Evolutionary conservation across 257 asterid genomes (phyloP).

Genomic region (Fraxinus excelsior): DNA sequence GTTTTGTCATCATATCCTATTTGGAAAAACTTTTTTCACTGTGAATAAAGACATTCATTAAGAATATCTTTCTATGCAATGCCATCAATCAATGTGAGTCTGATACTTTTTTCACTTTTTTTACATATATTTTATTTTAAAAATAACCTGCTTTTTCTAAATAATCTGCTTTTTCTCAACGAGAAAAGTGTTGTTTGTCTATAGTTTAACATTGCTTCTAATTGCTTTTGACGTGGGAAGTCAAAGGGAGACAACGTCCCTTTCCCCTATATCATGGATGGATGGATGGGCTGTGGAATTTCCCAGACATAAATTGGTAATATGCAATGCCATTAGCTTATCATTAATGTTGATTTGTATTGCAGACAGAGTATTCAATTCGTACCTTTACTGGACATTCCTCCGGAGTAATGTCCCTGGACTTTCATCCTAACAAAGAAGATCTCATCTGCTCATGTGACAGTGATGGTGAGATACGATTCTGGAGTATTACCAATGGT

Average conservation of each 20-base stretch:
- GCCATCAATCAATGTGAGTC: background rate
- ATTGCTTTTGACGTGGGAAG: background rate
- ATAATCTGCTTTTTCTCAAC: background rate
- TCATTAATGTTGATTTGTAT: conserved; percentile 15
- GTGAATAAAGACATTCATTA: background rate
- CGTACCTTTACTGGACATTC: conserved; percentile 92
- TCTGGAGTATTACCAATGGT: conserved; percentile 82
- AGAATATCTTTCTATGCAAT: background rate
- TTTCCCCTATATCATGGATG: background rate
- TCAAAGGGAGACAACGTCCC: background rate
- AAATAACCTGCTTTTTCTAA: background rate
- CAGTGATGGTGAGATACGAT: conserved; percentile 91
- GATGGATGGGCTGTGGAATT: background rate
- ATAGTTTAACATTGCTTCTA: background rate
- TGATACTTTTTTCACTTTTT: background rate
- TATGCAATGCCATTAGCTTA: background rate
- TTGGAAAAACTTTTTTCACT: background rate
- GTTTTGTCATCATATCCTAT: background rate
- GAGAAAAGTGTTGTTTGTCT: background rate
- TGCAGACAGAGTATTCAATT: conserved; percentile 81
- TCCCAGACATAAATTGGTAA: background rate
- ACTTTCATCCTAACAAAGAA: conserved; percentile 93
- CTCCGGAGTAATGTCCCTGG: conserved; percentile 83
- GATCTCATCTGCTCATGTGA: conserved; percentile 95
- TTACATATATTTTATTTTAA: too few species aligned